Evolutionary conservation across 139 green algal genomes (phyloP).

Genomic region (Yamagishiella unicocca): DNA sequence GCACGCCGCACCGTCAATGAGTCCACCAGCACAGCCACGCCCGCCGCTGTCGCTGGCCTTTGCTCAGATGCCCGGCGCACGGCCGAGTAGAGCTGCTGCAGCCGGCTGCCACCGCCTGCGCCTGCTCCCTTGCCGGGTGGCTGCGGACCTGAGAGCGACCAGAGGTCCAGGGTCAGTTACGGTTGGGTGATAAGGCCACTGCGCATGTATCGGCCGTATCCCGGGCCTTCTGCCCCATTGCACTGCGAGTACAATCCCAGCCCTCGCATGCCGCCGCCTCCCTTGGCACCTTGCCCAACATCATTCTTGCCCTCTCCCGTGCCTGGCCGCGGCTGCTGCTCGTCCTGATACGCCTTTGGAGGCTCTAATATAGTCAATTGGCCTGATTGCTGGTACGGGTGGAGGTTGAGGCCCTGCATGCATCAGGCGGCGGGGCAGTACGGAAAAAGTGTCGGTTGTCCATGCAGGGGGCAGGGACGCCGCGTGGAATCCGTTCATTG

Average conservation of each 20-base stretch:
- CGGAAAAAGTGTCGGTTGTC: background rate
- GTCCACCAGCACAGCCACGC: slow-evolving; percentile 19
- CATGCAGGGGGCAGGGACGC: background rate
- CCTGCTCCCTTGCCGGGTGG: too few species aligned
- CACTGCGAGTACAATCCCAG: too few species aligned
- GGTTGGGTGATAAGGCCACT: too few species aligned
- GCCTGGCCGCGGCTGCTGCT: too few species aligned
- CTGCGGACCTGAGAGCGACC: too few species aligned
- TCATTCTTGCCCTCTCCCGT: too few species aligned
- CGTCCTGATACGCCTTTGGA: background rate
- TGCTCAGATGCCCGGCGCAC: background rate
- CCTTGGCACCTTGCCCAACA: too few species aligned
- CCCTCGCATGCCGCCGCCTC: too few species aligned
- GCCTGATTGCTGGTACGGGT: background rate
- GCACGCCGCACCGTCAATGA: slow-evolving; percentile 43
- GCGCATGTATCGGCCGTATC: too few species aligned
- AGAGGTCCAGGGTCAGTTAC: too few species aligned
- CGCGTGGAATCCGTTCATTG: background rate
- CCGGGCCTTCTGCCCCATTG: too few species aligned
- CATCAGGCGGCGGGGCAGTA: too few species aligned
- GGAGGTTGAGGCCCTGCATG: slow-evolving; percentile 44
- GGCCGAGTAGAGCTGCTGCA: background rate
- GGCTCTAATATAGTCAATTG: background rate
- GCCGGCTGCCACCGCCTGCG: background rate
- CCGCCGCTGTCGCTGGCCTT: background rate